Base-by-base conservation (phyloP, 31 red algal genomes). In the Asparagopsis taxiformis region DNA sequence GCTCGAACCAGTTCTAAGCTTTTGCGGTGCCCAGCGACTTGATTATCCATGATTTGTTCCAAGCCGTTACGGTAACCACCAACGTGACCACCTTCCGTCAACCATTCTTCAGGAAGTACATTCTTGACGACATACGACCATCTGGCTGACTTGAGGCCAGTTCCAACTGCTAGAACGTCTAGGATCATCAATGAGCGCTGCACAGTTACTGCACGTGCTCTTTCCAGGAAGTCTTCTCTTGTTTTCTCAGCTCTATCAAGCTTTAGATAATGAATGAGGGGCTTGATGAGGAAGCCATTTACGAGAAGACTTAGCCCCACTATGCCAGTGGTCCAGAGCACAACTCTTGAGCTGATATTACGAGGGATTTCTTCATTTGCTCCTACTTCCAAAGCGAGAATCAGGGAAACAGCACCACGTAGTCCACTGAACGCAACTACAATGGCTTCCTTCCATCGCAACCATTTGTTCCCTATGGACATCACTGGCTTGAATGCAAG, bases 321-420 rank as follows among this genome's bases (percentile, higher is more conserved):
- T 55, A 98, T 89, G 35, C 88, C 89, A 0, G 94, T 86, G 9
- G 89, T 90, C 94, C 94, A 98, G 28, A 98, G 54, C 0, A 90
- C 80, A 19, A 98, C 80, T 9, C 94, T 55, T 0, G 94, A 74
- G 33, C 70, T 52, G 35, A 98, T 82, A 3, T 72, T 67, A 20
- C 79, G 79, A 0, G 50, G 55, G 62, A 96, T 72, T 15, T 68
- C 64, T 16, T 75, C 35, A 37, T 46, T 77, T 26, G 75, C 75
- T 20, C 68, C 84, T 11, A 96, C 85, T 55, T 91, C 82, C 31
- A 91, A 70, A 8, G 85, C 92, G 10, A 96, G 65, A 68, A 98
- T 77, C 33, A 98, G 61, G 0, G 94, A 90, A 2, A 98, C 85
- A 15, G 89, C 89, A 4, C 94, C 94, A 51, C 94, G 94, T 28